phyloP scores from a whole-genome alignment of 108 stramenopile species.

The Pseudonitzschia multistriata region DNA sequence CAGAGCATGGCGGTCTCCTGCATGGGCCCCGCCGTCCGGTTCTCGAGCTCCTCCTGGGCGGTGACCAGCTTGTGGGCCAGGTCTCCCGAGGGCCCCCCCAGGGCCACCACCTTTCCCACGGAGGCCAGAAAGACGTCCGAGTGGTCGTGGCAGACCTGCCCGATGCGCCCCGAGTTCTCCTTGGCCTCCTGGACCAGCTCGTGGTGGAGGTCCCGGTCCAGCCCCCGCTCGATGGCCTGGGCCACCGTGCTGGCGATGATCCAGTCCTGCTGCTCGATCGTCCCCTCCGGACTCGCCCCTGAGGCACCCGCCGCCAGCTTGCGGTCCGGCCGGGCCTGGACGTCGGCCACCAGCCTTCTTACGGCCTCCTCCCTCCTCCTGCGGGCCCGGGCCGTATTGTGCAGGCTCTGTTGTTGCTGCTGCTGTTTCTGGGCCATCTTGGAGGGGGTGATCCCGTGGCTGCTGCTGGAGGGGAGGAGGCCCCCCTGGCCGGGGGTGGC shows the following conservation, averaged over 20 bases:
- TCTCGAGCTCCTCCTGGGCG: conserved; percentile 69
- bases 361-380: conserved; percentile 86
- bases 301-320: conserved; percentile 8
- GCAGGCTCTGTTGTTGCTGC: background rate
- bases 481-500: too few relatives aligned
- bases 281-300: conserved; percentile 1
- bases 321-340: conserved; percentile 58
- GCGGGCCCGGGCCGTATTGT: conserved; percentile 43
- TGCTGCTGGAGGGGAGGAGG: background rate
- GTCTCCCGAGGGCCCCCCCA: conserved; percentile 75
- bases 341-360: conserved; percentile 77
- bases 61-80: conserved; percentile 58
- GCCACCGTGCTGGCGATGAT: conserved; percentile 80
- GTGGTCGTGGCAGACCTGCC: conserved; percentile 88
- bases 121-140: conserved; percentile 79
- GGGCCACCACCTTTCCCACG: conserved; percentile 81
- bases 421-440: background rate
- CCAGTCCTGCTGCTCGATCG: conserved; percentile 62
- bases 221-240: conserved; percentile 72
- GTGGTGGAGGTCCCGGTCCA: conserved; percentile 80
- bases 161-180: conserved; percentile 60
- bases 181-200: conserved; percentile 77
- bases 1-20: conserved; percentile 50
- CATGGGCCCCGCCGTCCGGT: conserved; percentile 75
- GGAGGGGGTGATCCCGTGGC: background rate